Percentiles rank a stretch among this genome's conserved stretches.
These are phyloP conservation scores for Erythrophleum fordii DNA, from an alignment of 306 rosid genomes.

Conservation along the genomic window DNA sequence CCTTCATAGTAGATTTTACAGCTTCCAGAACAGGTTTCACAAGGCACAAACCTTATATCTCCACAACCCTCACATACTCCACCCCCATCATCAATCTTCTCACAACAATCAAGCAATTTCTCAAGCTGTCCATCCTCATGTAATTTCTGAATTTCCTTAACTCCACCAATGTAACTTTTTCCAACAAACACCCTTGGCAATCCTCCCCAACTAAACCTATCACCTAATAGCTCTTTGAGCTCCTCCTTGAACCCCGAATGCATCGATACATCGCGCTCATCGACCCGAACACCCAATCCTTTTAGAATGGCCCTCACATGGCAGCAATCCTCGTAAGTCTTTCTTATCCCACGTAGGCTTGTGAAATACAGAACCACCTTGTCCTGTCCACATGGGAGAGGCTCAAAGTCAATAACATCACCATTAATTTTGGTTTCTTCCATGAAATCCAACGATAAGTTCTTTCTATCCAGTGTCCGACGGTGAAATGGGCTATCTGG, in stretches of 20 bases:
- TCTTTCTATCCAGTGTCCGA: neutral
- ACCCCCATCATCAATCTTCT: slow-evolving; percentile 44
- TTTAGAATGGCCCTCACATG: slow-evolving; percentile 69
- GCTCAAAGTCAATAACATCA: slow-evolving; percentile 33
- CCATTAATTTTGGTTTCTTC: slow-evolving; percentile 33
- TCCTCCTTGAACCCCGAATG: slow-evolving; percentile 90
- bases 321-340: slow-evolving; percentile 92
- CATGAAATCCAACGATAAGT: slow-evolving; percentile 19
- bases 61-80: slow-evolving; percentile 80
- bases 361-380: slow-evolving; percentile 79
- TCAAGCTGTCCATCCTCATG: slow-evolving; percentile 83
- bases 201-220: slow-evolving; percentile 49
- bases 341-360: slow-evolving; percentile 79
- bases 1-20: slow-evolving; percentile 84
- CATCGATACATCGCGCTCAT: slow-evolving; percentile 94
- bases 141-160: slow-evolving; percentile 67
- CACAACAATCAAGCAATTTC: slow-evolving; percentile 66
- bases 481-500: slow-evolving; percentile 45
- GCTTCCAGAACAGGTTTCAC: slow-evolving; percentile 88
- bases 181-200: slow-evolving; percentile 88
- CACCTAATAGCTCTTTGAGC: slow-evolving; percentile 61
- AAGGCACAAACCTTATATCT: slow-evolving; percentile 85
- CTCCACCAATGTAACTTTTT: slow-evolving; percentile 74
- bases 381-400: slow-evolving; percentile 38
- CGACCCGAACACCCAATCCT: slow-evolving; percentile 63